phyloP scores from a whole-genome alignment of 805 yeast species.

The Starmerella vitae region DNA sequence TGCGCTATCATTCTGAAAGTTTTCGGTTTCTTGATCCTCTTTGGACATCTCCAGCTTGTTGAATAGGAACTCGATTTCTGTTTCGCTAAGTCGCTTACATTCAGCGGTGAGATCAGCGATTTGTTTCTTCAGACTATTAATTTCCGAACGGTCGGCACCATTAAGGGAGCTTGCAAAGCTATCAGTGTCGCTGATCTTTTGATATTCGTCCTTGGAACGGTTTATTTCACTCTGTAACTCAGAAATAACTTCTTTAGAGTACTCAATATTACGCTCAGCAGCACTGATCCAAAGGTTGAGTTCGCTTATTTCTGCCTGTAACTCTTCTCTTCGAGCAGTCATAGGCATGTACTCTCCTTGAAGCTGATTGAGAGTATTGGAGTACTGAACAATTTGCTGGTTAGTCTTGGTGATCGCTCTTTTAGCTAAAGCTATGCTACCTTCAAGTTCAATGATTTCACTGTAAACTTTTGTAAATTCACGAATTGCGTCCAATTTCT shows the following conservation, averaged over 20 bases:
- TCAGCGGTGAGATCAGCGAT: neutral
- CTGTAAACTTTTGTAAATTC: slow-evolving; percentile 1
- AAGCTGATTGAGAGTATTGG: slow-evolving; percentile 48
- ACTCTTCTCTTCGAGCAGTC: neutral
- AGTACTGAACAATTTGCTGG: slow-evolving; percentile 8
- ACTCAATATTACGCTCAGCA: neutral
- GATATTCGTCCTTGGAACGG: neutral
- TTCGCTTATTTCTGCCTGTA: neutral
- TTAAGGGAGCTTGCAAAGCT: slow-evolving; percentile 4
- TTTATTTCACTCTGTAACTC: slow-evolving; percentile 1
- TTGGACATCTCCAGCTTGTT: too few species aligned
- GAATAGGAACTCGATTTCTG: too few species aligned
- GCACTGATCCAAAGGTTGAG: neutral
- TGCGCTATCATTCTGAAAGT: too few species aligned
- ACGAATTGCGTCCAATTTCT: neutral
- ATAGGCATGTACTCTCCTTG: slow-evolving; percentile 34
- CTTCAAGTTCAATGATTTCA: neutral
- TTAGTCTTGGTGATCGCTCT: slow-evolving; percentile 32
- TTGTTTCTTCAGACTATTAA: neutral
- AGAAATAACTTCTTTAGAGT: neutral
- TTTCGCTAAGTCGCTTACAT: too few species aligned
- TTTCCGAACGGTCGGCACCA: slow-evolving; percentile 1
- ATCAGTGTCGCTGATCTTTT: neutral
- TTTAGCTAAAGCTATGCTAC: slow-evolving; percentile 39
- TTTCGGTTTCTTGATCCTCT: too few species aligned